These are phyloP conservation scores for Aureobasidium sp. DNA, from an alignment of 2,329 filamentous ascomycete genomes.

Conservation along the genomic window DNA sequence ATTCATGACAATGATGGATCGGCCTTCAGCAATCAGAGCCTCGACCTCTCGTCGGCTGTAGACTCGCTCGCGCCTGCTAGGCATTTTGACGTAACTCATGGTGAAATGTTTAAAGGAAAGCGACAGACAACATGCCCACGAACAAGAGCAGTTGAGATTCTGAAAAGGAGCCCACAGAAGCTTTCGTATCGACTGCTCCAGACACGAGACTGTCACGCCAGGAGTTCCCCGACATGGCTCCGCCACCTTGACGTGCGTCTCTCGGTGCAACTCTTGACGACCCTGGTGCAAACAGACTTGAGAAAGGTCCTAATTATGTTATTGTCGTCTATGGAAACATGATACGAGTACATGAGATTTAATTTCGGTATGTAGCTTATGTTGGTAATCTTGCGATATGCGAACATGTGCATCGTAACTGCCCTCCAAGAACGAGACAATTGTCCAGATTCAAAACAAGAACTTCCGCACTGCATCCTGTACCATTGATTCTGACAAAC, in stretches of 20 bases:
- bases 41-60: conserved; percentile 47
- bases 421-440: background rate
- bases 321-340: background rate
- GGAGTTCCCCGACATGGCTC: background rate
- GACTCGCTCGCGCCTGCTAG: conserved; percentile 9
- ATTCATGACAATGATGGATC: conserved; percentile 72
- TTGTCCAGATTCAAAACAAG: background rate
- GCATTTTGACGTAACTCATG: conserved; percentile 1
- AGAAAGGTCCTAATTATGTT: background rate
- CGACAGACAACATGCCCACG: conserved; percentile 3
- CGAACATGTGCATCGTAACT: background rate
- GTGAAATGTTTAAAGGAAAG: background rate
- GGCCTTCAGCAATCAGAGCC: conserved; percentile 72
- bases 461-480: background rate
- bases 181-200: background rate
- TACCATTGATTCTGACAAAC: background rate
- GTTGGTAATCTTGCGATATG: background rate
- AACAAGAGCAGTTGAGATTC: background rate
- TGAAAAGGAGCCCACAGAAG: background rate
- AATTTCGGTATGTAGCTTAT: background rate
- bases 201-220: background rate
- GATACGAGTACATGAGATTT: background rate
- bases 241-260: background rate
- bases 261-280: conserved; percentile 2
- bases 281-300: background rate